Base-by-base conservation (phyloP, 2,329 filamentous ascomycete species). In the Sarocladium strictum region DNA sequence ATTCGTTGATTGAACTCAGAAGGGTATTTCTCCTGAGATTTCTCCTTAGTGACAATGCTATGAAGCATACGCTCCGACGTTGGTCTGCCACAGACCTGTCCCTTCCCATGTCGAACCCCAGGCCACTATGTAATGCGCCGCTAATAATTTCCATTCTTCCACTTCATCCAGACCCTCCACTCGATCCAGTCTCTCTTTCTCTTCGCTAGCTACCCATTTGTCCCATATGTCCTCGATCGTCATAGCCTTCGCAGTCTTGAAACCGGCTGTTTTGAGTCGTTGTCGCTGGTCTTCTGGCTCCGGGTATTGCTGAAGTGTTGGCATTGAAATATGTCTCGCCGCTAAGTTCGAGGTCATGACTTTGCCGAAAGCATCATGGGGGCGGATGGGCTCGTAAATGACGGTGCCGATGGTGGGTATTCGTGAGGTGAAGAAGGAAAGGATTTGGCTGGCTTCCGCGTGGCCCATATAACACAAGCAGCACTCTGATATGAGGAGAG, bases 301-400 rank as follows among this genome's bases (percentile, higher is more conserved):
- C 23, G 80, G 82, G 69, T 92, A 97, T 37, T 75, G 77, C 23
- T 86, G 78, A 43, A 99, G 70, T 0, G 92, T 96, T 33, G 92
- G 91, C 73, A 99, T 86, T 23, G 83, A 79, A 53, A 99, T 96
- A 5, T 86, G 85, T 17, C 94, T 81, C 2, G 87, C 80, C 0
- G 87, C 87, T 0, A 99, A 81, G 64, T 99, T 99, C 2, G 87
- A 83, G 1, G 93, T 83, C 94, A 99, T 99, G 59, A 91, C 92
- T 60, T 83, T 82, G 3, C 94, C 94, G 63, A 99, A 99, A 3
- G 91, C 73, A 65, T 97, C 92, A 58, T 88, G 74, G 0, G 92
- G 89, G 2, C 84, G 80, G 56, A 96, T 87, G 0, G 94, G 93
- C 66, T 99, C 94, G 74, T 99, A 99, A 24, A 97, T 70, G 37